Percentiles rank a stretch among this genome's conserved stretches.
These are phyloP conservation scores for Epichloe festucae DNA, from an alignment of 2,329 filamentous ascomycete species.

Conservation along the genomic window DNA sequence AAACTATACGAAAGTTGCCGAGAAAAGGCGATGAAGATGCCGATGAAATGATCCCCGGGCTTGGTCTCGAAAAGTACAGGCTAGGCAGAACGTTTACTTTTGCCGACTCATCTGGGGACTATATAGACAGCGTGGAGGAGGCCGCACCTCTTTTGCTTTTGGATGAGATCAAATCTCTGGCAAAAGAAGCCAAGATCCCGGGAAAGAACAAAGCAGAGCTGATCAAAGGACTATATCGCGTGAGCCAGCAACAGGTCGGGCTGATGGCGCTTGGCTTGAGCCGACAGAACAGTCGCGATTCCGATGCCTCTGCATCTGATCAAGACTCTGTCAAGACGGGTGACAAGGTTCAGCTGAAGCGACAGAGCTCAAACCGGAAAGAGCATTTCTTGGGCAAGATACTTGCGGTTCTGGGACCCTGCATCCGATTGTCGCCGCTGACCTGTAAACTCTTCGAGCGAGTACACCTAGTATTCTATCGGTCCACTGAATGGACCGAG, in stretches of 20 bases:
- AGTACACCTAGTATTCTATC: slow-evolving; percentile 90
- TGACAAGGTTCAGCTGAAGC: slow-evolving; percentile 9
- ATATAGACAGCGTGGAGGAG: slow-evolving; percentile 68
- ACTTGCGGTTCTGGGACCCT: slow-evolving; percentile 63
- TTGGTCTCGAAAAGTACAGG: slow-evolving; percentile 28
- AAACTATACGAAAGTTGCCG: slow-evolving; percentile 44
- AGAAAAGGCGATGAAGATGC: slow-evolving; percentile 3
- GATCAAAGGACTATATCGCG: slow-evolving; percentile 56
- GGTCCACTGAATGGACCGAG: slow-evolving; percentile 93
- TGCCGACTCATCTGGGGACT: slow-evolving; percentile 62
- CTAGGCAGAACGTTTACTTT: slow-evolving; percentile 56
- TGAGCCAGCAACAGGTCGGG: slow-evolving; percentile 62
- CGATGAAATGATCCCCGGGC: slow-evolving; percentile 13
- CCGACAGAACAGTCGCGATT: slow-evolving; percentile 48
- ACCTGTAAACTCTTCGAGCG: slow-evolving; percentile 78
- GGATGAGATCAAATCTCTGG: slow-evolving; percentile 73
- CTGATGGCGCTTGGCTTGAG: slow-evolving; percentile 57
- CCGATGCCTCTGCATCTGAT: slow-evolving; percentile 29
- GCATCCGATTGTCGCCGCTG: slow-evolving; percentile 63
- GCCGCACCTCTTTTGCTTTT: slow-evolving; percentile 70
- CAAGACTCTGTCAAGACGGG: slow-evolving; percentile 21
- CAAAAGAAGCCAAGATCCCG: slow-evolving; percentile 74
- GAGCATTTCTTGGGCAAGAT: slow-evolving; percentile 68
- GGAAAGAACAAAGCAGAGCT: slow-evolving; percentile 83
- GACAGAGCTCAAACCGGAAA: slow-evolving; percentile 47